Conservation (phyloP, 1,139 yeast species). For the Magnusiomyces starmeri region DNA sequence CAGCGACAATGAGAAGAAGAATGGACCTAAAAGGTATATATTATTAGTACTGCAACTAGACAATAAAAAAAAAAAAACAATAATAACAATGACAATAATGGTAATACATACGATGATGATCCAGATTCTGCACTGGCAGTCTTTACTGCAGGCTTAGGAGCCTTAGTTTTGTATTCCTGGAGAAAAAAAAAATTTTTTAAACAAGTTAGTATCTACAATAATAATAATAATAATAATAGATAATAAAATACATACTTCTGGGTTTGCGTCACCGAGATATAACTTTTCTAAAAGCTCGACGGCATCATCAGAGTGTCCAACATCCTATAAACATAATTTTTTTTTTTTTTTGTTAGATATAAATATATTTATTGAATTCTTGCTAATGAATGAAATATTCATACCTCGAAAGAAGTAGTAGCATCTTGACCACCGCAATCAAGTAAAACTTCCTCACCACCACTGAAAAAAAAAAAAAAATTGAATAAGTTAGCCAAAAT, state of each 20-base stretch:
- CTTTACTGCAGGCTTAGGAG: background rate
- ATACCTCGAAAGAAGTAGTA: slow-evolving; percentile 76
- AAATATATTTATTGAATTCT: no score
- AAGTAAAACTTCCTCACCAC: slow-evolving; percentile 93
- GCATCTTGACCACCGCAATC: slow-evolving; percentile 93
- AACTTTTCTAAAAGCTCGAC: slow-evolving; percentile 63
- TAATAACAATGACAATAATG: slow-evolving; percentile 1
- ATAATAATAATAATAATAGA: background rate
- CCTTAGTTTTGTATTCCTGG: slow-evolving; percentile 22
- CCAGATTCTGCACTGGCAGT: slow-evolving; percentile 12
- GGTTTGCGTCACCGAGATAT: slow-evolving; percentile 61
- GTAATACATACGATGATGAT: slow-evolving; percentile 12
- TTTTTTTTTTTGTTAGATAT: no score
- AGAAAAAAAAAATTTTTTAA: background rate
- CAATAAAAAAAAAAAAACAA: background rate
- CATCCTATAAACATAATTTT: slow-evolving; percentile 41
- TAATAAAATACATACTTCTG: slow-evolving; percentile 26
- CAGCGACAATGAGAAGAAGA: slow-evolving; percentile 43
- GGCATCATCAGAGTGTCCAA: slow-evolving; percentile 97
- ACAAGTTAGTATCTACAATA: background rate
- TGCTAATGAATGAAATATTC: background rate
- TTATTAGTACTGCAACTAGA: background rate
- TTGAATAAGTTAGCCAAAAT: background rate
- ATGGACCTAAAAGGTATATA: slow-evolving; percentile 20
- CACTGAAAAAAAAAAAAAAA: slow-evolving; percentile 36